Percentiles rank a stretch among this genome's conserved stretches.
phyloP scores from a whole-genome alignment of 2,329 filamentous ascomycete species.

The Fusarium nematophilum region DNA sequence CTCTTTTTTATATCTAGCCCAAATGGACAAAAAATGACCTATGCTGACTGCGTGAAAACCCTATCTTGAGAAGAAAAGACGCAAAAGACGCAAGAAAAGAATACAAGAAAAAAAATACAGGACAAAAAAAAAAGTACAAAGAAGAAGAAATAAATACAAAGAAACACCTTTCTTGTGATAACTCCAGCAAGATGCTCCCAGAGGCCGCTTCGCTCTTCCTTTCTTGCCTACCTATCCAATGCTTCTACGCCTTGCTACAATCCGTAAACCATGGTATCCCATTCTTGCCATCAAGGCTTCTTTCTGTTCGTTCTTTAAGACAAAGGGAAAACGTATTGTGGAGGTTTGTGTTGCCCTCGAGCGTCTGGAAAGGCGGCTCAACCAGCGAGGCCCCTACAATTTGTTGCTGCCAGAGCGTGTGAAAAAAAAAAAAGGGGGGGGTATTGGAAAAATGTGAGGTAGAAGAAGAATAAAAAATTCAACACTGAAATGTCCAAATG shows the following conservation, averaged over 20 bases:
- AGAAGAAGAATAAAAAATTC: slow-evolving; percentile 5
- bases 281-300: slow-evolving; percentile 29
- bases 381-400: slow-evolving; percentile 26
- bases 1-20: slow-evolving; percentile 25
- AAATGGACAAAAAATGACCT: slow-evolving; percentile 29
- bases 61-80: too few species aligned
- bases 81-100: too few species aligned
- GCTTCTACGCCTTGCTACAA: slow-evolving; percentile 40
- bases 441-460: slow-evolving; percentile 9
- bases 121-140: too few species aligned
- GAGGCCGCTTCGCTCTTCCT: slow-evolving; percentile 12
- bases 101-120: too few species aligned
- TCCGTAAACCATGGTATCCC: slow-evolving; percentile 34
- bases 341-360: slow-evolving; percentile 21
- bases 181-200: slow-evolving; percentile 34
- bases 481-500: neutral
- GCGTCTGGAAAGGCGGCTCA: slow-evolving; percentile 20
- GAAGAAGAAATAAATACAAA: slow-evolving; percentile 7
- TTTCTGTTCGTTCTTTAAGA: slow-evolving; percentile 26
- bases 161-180: slow-evolving; percentile 19
- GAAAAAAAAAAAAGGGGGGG: too few species aligned
- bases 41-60: slow-evolving; percentile 11
- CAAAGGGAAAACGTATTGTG: slow-evolving; percentile 29
- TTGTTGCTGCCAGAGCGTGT: slow-evolving; percentile 30
- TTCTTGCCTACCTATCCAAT: slow-evolving; percentile 28